phyloP scores from a whole-genome alignment of 805 yeast genomes.

The Myxozyma mucilagina region DNA sequence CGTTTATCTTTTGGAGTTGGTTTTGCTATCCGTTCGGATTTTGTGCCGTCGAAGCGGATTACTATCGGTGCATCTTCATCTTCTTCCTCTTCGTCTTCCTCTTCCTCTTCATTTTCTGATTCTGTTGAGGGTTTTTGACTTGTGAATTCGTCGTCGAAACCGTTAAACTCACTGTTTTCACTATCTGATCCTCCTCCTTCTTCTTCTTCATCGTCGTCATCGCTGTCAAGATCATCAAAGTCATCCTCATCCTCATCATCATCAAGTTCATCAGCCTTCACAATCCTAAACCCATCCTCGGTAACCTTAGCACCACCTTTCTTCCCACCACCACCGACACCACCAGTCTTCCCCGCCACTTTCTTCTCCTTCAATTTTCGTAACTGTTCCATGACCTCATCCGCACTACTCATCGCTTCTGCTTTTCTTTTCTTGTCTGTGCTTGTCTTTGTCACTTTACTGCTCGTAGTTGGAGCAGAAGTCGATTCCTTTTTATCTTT shows the following conservation, averaged over 20 bases:
- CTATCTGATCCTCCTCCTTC: conserved; percentile 1
- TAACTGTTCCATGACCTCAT: conserved; percentile 22
- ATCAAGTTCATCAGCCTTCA: conserved; percentile 20
- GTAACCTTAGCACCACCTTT: background rate
- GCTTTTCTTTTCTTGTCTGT: background rate
- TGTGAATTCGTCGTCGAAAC: conserved; percentile 27
- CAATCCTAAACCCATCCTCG: conserved; percentile 7
- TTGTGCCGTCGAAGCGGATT: conserved; percentile 40
- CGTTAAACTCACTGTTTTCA: conserved; percentile 30
- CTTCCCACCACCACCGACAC: background rate
- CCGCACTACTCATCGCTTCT: conserved; percentile 4
- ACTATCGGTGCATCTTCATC: conserved; percentile 37
- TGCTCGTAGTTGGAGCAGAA: background rate
- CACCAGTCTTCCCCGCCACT: background rate
- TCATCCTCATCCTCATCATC: conserved; percentile 3
- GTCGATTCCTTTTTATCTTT: no score
- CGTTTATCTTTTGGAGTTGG: conserved; percentile 35
- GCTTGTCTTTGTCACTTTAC: background rate
- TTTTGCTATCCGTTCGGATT: conserved; percentile 19
- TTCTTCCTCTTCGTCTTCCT: conserved; percentile 30
- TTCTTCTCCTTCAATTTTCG: conserved; percentile 9
- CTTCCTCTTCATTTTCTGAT: background rate
- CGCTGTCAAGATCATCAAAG: conserved; percentile 1
- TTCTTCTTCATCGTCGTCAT: conserved; percentile 12
- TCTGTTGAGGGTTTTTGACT: background rate